These are phyloP conservation scores for Thermothielavioides terrestris DNA, from an alignment of 495 filamentous ascomycete genomes.

Conservation along the genomic window DNA sequence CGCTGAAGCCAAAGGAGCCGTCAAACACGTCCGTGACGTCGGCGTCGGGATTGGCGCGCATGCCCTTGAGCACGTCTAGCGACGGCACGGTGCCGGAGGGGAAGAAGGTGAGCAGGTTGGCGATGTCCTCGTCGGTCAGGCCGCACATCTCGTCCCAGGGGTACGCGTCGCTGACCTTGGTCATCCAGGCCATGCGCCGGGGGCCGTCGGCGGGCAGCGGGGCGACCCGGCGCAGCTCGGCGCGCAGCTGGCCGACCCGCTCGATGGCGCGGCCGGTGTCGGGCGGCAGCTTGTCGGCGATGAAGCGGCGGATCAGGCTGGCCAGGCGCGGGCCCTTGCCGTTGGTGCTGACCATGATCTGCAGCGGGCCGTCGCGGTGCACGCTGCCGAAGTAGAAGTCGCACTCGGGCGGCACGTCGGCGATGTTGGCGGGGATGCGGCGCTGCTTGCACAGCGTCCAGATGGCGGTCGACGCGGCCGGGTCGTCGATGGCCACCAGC, in stretches of 20 bases:
- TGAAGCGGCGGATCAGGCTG: conserved; percentile 73
- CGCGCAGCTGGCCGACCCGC: conserved; percentile 70
- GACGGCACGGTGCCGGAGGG: conserved; percentile 40
- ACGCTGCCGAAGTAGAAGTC: conserved; percentile 98
- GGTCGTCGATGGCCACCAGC: conserved; percentile 86
- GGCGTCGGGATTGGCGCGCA: conserved; percentile 39
- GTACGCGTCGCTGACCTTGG: conserved; percentile 80
- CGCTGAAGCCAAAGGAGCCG: conserved; percentile 50
- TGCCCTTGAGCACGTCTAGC: conserved; percentile 40
- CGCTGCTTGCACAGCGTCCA: conserved; percentile 85
- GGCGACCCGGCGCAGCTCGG: conserved; percentile 69
- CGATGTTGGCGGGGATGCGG: conserved; percentile 85
- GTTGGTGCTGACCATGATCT: conserved; percentile 98
- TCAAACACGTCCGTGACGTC: conserved; percentile 46
- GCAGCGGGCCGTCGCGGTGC: conserved; percentile 87
- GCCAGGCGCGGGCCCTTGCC: conserved; percentile 92
- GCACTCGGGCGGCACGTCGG: conserved; percentile 92
- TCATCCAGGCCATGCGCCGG: conserved; percentile 96
- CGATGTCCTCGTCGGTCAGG: conserved; percentile 82
- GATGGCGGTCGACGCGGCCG: conserved; percentile 72
- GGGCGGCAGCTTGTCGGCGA: conserved; percentile 63
- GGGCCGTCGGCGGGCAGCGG: conserved; percentile 64
- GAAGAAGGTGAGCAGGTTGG: conserved; percentile 62
- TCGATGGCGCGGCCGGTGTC: conserved; percentile 76
- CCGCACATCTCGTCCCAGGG: conserved; percentile 75